These are phyloP conservation scores for Purpureocillium takamizusanense DNA, from an alignment of 2,329 filamentous ascomycete species.

Conservation along the genomic window DNA sequence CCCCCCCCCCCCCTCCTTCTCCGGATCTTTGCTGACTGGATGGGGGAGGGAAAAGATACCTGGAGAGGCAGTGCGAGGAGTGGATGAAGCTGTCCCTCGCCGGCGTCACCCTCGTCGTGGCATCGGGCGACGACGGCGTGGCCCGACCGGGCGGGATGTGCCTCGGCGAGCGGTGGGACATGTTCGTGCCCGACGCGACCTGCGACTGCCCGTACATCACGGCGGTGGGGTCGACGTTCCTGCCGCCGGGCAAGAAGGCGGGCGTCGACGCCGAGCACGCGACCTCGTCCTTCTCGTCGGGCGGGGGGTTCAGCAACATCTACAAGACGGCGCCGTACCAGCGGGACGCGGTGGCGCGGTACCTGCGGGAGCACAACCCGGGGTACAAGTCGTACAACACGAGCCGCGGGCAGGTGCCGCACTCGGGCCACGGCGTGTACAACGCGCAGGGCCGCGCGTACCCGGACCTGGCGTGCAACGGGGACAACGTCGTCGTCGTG, in stretches of 20 bases:
- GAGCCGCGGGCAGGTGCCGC: constrained; percentile 7
- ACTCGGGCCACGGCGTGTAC: constrained; percentile 19
- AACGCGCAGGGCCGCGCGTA: constrained; percentile 37
- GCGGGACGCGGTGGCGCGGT: constrained; percentile 13
- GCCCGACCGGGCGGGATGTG: constrained; percentile 8
- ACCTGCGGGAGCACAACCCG: constrained; percentile 8
- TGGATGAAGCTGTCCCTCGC: constrained; percentile 48
- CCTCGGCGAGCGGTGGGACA: constrained; percentile 19
- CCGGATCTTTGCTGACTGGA: too few species aligned
- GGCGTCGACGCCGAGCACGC: constrained; percentile 10
- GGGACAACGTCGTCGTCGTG: constrained; percentile 32
- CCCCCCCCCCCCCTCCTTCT: too few species aligned
- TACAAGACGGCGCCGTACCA: constrained; percentile 40
- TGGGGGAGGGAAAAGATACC: too few species aligned
- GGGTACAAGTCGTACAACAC: constrained; percentile 10
- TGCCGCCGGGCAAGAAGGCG: constrained; percentile 4
- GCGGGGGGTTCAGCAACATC: constrained; percentile 41
- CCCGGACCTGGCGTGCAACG: constrained; percentile 37
- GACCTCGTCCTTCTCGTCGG: constrained; percentile 29
- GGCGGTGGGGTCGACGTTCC: constrained; percentile 38
- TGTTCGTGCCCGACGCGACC: constrained; percentile 39
- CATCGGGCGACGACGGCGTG: constrained; percentile 15
- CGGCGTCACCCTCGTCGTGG: constrained; percentile 39
- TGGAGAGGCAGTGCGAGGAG: constrained; percentile 40
- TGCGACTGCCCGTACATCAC: constrained; percentile 40